A percentile compares a stretch with the other conserved stretches of the same genome.
These are phyloP conservation scores for Coemansia aciculifera DNA, from an alignment of 192 early-diverging fungal species.

Conservation along the genomic window DNA sequence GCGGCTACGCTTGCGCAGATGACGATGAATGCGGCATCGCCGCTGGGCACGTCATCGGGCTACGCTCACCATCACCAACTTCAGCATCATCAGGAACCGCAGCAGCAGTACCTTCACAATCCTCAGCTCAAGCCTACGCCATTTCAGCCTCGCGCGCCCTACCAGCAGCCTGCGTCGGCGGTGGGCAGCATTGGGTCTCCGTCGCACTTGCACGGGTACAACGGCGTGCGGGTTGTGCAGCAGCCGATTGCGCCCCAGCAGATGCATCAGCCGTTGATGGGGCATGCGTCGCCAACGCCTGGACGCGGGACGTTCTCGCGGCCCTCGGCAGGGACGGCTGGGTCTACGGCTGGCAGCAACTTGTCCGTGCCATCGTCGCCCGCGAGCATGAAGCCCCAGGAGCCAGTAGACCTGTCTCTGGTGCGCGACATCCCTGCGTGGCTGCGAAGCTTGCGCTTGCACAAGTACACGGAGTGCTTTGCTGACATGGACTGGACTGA, in stretches of 20 bases:
- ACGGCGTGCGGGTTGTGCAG: not conserved
- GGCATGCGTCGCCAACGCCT: conserved; percentile 5
- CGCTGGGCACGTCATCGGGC: conserved; percentile 14
- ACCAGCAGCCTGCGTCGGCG: not conserved
- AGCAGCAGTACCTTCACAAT: conserved; percentile 9
- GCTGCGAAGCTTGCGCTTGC: conserved; percentile 88
- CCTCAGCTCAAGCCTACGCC: not conserved
- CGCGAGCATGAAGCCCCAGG: conserved; percentile 17
- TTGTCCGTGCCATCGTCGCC: conserved; percentile 15
- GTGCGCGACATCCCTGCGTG: conserved; percentile 86
- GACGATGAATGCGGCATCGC: conserved; percentile 24
- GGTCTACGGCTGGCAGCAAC: conserved; percentile 6
- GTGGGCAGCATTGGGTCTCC: not conserved
- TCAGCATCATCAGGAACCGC: conserved; percentile 26
- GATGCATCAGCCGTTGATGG: not conserved
- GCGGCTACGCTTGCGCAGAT: conserved; percentile 39
- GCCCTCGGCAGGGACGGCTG: not conserved
- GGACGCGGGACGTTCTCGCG: conserved; percentile 6
- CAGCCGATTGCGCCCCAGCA: conserved; percentile 4
- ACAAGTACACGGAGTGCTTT: conserved; percentile 94
- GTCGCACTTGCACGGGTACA: not conserved
- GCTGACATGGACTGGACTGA: conserved; percentile 84
- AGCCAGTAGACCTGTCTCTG: conserved; percentile 34
- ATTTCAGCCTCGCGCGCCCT: conserved; percentile 4
- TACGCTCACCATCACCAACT: conserved; percentile 25